Percentiles rank a stretch among this genome's conserved stretches.
Conservation (phyloP, 2,329 filamentous ascomycete genomes). For the Phymatotrichopsis omnivora region DNA sequence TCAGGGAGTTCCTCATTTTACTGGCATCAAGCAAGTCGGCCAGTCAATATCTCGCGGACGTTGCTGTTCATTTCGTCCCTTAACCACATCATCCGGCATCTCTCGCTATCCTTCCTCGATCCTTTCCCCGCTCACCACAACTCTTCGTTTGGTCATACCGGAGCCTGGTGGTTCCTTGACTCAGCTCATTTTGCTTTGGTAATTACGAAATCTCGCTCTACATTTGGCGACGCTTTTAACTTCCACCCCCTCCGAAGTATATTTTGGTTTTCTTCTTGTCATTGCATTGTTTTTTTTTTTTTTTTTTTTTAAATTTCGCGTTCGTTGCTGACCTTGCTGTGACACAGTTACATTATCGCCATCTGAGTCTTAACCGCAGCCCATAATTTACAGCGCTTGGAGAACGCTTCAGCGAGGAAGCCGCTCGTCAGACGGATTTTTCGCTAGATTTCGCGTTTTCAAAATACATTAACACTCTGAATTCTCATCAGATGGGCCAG, state of each 20-base stretch:
- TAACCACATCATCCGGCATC: conserved; percentile 5
- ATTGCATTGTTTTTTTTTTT: background rate
- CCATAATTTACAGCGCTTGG: conserved; percentile 20
- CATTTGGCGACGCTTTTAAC: background rate
- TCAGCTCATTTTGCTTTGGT: too few species aligned
- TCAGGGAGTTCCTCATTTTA: too few species aligned
- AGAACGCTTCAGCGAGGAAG: conserved; percentile 26
- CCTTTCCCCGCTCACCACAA: conserved; percentile 7
- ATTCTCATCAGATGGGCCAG: conserved; percentile 29
- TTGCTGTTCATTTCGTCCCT: conserved; percentile 15
- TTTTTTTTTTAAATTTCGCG: background rate
- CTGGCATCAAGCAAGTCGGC: too few species aligned
- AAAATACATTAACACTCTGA: conserved; percentile 24
- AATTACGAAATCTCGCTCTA: too few species aligned
- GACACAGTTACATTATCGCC: background rate
- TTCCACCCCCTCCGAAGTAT: background rate
- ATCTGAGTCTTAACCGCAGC: conserved; percentile 4
- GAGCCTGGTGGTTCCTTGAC: too few species aligned
- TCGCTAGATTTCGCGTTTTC: conserved; percentile 25
- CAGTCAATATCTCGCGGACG: too few species aligned
- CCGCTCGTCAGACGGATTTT: conserved; percentile 22
- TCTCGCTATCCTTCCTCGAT: conserved; percentile 1
- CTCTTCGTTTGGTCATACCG: conserved; percentile 4
- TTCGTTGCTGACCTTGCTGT: background rate
- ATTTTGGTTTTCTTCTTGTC: background rate